These are phyloP conservation scores for Leccinum obscurum DNA, from an alignment of 768 basidiomycete species.

Conservation along the genomic window DNA sequence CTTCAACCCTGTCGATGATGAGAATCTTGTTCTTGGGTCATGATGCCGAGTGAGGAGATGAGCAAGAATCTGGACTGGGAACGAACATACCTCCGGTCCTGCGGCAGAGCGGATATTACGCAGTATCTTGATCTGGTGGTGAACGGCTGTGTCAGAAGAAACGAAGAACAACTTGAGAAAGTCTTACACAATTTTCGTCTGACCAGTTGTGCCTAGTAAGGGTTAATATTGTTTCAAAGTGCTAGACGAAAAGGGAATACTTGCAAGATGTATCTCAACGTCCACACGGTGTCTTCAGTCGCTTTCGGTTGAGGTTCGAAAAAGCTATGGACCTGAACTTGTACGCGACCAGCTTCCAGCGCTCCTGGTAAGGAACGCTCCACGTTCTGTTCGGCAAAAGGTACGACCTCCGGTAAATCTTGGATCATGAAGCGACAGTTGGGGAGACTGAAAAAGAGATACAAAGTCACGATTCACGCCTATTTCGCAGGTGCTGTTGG, in stretches of 20 bases:
- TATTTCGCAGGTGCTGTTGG: neutral
- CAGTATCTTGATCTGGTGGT: neutral
- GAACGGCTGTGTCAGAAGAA: neutral
- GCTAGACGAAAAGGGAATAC: neutral
- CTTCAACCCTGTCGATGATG: neutral
- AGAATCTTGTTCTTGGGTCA: neutral
- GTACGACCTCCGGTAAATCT: neutral
- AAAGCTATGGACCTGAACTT: neutral
- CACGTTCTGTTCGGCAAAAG: neutral
- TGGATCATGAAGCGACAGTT: neutral
- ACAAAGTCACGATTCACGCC: neutral
- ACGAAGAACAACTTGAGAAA: neutral
- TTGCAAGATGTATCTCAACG: neutral
- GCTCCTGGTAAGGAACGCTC: neutral
- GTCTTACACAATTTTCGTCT: neutral
- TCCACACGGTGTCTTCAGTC: neutral
- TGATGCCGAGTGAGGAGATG: no score
- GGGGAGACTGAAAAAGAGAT: neutral
- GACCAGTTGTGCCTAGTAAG: neutral
- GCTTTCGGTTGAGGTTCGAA: neutral
- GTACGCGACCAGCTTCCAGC: neutral
- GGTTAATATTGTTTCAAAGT: neutral
- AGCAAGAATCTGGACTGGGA: no score
- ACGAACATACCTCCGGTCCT: no score
- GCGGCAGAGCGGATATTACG: neutral